Conservation (phyloP, 1,284 basidiomycete species). For the Pseudozyma tsukubaensis region DNA sequence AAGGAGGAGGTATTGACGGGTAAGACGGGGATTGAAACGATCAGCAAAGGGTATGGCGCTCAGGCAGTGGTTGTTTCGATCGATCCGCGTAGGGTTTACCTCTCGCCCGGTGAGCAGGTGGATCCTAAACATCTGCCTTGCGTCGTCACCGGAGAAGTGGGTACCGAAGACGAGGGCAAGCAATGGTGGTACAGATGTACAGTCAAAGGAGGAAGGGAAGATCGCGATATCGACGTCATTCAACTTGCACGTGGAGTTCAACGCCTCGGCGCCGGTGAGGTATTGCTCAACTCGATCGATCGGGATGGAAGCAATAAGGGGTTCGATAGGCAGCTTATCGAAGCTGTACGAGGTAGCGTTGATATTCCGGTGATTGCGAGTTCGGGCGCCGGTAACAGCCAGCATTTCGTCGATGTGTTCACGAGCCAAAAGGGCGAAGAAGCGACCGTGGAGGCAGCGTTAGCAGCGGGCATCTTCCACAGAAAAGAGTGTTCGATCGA, state of each 20-base stretch:
- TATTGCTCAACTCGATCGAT: constrained; percentile 96
- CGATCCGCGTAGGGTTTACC: constrained; percentile 90
- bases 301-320: constrained; percentile 92
- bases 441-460: constrained; percentile 81
- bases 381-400: constrained; percentile 82
- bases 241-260: constrained; percentile 91
- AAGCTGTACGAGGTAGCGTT: constrained; percentile 78
- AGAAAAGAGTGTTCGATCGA: constrained; percentile 80
- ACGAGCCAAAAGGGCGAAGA: constrained; percentile 9
- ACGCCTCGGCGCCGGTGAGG: constrained; percentile 90
- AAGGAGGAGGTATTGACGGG: constrained; percentile 63
- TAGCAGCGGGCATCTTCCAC: constrained; percentile 99
- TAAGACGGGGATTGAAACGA: constrained; percentile 88
- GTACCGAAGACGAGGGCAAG: constrained; percentile 74
- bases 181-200: constrained; percentile 99
- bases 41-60: constrained; percentile 88
- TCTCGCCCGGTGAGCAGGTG: constrained; percentile 73
- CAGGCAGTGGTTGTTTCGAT: constrained; percentile 98
- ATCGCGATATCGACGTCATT: constrained; percentile 88
- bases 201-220: constrained; percentile 89
- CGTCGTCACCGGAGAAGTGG: constrained; percentile 67
- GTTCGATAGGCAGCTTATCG: constrained; percentile 87
- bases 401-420: constrained; percentile 85
- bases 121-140: constrained; percentile 70
- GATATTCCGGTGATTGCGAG: constrained; percentile 93